These are phyloP conservation scores for Asterochloris sp. DNA, from an alignment of 139 green algal species.

Conservation along the genomic window DNA sequence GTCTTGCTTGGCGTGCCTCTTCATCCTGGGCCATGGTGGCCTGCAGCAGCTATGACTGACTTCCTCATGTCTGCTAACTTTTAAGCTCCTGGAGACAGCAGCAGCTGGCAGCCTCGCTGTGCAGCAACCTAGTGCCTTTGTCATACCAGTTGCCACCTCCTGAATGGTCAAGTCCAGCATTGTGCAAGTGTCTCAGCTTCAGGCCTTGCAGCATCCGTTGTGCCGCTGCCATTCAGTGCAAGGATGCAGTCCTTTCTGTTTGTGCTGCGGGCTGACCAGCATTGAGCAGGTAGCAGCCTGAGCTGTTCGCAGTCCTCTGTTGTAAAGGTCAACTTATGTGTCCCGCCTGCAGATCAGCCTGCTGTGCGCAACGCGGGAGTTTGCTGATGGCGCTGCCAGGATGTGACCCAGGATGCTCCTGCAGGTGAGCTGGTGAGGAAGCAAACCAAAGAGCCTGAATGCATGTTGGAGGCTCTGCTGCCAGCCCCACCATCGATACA, in stretches of 20 bases:
- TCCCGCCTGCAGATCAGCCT: conserved; percentile 10
- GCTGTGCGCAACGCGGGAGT: conserved; percentile 7
- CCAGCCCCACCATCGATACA: no score
- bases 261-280: neutral
- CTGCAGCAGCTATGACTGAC: neutral
- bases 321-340: neutral
- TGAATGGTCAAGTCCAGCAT: neutral
- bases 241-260: neutral
- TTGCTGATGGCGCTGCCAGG: conserved; percentile 6
- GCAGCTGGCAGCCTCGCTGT: neutral
- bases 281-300: neutral
- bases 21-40: neutral
- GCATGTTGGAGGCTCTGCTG: no score
- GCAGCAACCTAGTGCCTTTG: neutral
- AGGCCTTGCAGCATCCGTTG: no score
- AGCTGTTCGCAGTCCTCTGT: neutral
- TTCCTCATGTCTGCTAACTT: neutral
- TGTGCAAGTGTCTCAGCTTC: neutral
- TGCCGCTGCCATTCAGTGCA: neutral
- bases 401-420: neutral
- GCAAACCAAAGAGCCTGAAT: neutral
- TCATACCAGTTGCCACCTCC: neutral
- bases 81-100: neutral
- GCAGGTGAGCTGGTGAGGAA: neutral
- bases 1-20: neutral